Evolutionary conservation across 208 protist species (phyloP).

Genomic region (Leishmania martiniquensis): DNA sequence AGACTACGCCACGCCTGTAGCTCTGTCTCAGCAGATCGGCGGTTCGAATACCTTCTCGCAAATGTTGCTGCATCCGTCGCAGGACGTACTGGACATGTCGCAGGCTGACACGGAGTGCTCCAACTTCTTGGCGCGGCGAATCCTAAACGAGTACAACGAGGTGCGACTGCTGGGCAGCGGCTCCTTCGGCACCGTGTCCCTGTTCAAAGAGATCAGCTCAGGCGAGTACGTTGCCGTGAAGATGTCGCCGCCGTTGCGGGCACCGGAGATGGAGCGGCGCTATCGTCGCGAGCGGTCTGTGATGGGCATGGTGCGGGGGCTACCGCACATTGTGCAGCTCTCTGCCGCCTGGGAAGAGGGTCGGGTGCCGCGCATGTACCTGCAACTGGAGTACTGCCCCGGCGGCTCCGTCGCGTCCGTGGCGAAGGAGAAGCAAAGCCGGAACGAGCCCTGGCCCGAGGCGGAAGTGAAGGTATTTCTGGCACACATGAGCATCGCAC

Average conservation of each 20-base stretch:
- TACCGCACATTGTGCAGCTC: conserved; percentile 85
- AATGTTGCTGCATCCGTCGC: conserved; percentile 45
- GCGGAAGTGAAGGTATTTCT: conserved; percentile 81
- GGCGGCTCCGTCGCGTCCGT: conserved; percentile 73
- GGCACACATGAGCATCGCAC: conserved; percentile 84
- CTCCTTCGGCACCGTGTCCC: conserved; percentile 73
- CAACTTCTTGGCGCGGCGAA: conserved; percentile 66
- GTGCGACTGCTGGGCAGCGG: conserved; percentile 77
- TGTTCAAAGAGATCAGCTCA: conserved; percentile 81
- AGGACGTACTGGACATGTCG: conserved; percentile 68
- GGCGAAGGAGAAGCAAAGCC: conserved; percentile 47
- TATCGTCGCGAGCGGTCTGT: conserved; percentile 71
- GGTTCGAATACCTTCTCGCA: conserved; percentile 32
- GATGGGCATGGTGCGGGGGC: conserved; percentile 55
- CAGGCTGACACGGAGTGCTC: conserved; percentile 84
- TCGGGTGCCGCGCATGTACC: conserved; percentile 65
- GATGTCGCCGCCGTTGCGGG: conserved; percentile 52
- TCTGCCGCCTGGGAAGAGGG: conserved; percentile 81
- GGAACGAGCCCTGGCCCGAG: conserved; percentile 64
- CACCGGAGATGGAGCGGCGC: conserved; percentile 41
- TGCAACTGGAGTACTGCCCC: conserved; percentile 88
- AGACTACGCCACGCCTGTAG: conserved; percentile 38
- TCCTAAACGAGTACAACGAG: conserved; percentile 84
- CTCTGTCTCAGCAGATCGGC: conserved; percentile 35
- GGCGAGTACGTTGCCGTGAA: conserved; percentile 82